Conservation (phyloP, 78 protist genomes). For the Cyanophora paradoxa region DNA sequence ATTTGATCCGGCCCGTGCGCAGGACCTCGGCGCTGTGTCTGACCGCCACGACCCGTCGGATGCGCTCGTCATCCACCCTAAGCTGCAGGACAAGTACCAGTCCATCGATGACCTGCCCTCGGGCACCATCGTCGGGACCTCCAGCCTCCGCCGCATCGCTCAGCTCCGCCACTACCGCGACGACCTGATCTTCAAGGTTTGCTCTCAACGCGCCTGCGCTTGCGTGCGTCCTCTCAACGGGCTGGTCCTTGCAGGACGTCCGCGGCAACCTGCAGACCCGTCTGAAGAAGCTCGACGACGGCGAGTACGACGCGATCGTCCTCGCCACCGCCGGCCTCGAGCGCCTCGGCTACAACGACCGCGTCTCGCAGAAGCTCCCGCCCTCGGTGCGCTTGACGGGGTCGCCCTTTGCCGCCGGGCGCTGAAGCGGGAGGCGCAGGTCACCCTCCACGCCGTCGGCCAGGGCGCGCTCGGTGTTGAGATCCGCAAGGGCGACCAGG, state of each 20-base stretch:
- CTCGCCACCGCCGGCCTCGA: constrained; percentile 67
- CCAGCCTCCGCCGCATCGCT: constrained; percentile 53
- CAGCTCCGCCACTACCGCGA: constrained; percentile 18
- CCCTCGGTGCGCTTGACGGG: too few relatives aligned
- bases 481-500: constrained; percentile 9
- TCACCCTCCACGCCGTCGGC: constrained; percentile 64
- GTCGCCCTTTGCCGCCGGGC: background rate
- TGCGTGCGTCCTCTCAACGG: too few relatives aligned
- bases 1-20: too few relatives aligned
- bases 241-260: too few relatives aligned
- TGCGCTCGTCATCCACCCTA: constrained; percentile 30
- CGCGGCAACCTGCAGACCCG: constrained; percentile 71
- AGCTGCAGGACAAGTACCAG: background rate
- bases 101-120: constrained; percentile 40
- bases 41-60: constrained; percentile 38
- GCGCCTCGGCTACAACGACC: constrained; percentile 35
- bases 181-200: background rate
- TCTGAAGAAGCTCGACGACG: constrained; percentile 51
- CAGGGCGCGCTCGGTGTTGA: constrained; percentile 64
- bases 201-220: too few relatives aligned
- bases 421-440: constrained; percentile 20
- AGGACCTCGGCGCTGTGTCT: constrained; percentile 33
- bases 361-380: constrained; percentile 19
- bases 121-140: constrained; percentile 63
- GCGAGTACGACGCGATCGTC: constrained; percentile 54